These are phyloP conservation scores for Cutaneotrichosporon cyanovorans DNA, from an alignment of 1,284 basidiomycete species.

Conservation along the genomic window DNA sequence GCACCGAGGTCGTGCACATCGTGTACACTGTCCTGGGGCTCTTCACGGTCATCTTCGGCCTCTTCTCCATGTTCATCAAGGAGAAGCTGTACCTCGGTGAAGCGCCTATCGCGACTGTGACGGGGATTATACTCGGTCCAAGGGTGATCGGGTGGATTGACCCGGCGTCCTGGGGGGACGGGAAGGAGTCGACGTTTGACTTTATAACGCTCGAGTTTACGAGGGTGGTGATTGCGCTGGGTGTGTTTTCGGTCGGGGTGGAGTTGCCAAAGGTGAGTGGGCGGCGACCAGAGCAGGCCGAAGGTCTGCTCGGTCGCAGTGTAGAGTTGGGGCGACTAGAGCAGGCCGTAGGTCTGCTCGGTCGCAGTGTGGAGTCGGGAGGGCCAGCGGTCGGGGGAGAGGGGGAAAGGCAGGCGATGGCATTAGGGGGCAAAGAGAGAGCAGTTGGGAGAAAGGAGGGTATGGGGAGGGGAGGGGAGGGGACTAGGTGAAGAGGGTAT, in stretches of 20 bases:
- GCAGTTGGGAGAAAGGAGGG: too few relatives aligned
- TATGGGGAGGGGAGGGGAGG: too few relatives aligned
- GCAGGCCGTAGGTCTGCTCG: too few relatives aligned
- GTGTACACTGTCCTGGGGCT: constrained; percentile 76
- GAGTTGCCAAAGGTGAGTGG: constrained; percentile 67
- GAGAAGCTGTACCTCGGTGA: constrained; percentile 94
- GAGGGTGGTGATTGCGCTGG: constrained; percentile 90
- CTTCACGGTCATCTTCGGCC: constrained; percentile 75
- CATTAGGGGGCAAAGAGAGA: too few relatives aligned
- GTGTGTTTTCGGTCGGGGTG: constrained; percentile 96
- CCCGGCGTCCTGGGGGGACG: constrained; percentile 70
- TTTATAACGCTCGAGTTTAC: constrained; percentile 82
- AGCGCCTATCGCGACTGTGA: constrained; percentile 89
- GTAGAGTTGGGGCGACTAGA: too few relatives aligned
- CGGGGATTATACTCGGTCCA: constrained; percentile 87
- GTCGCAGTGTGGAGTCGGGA: too few relatives aligned
- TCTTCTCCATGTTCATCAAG: constrained; percentile 80
- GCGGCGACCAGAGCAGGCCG: too few relatives aligned
- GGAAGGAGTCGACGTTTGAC: constrained; percentile 51
- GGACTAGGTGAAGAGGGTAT: too few relatives aligned
- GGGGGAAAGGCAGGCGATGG: too few relatives aligned
- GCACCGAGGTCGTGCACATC: constrained; percentile 45
- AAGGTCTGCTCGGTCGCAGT: too few relatives aligned
- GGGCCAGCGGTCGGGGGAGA: too few relatives aligned
- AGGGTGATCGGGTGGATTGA: constrained; percentile 79